Conservation (phyloP, 2,329 filamentous ascomycete species). For the Thielaviopsis populi region DNA sequence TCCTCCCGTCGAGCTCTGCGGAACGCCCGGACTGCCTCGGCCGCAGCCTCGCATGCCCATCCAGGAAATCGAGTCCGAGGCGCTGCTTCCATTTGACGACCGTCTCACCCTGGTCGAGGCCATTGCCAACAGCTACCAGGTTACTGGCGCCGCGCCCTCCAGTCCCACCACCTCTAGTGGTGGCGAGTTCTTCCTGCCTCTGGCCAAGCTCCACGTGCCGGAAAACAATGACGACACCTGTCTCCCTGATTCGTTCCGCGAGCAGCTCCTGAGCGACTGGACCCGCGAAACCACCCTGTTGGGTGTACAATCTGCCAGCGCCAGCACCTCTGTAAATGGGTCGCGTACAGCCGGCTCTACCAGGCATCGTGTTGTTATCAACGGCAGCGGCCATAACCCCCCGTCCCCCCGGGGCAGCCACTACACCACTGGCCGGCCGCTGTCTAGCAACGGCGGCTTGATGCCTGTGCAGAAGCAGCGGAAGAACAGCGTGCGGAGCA, state of each 20-base stretch:
- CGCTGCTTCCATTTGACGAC: constrained; percentile 61
- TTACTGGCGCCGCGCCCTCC: constrained; percentile 47
- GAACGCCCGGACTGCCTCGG: constrained; percentile 33
- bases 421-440: constrained; percentile 33
- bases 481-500: constrained; percentile 40
- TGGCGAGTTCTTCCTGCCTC: constrained; percentile 25
- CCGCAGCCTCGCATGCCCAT: constrained; percentile 33
- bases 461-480: constrained; percentile 31
- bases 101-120: constrained; percentile 55
- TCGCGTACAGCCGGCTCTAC: constrained; percentile 47
- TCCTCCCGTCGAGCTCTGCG: constrained; percentile 45
- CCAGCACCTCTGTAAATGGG: constrained; percentile 59
- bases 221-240: constrained; percentile 29
- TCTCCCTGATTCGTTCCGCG: constrained; percentile 52
- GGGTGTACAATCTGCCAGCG: constrained; percentile 51
- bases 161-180: constrained; percentile 58
- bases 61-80: constrained; percentile 44
- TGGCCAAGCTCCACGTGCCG: constrained; percentile 5
- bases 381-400: constrained; percentile 29
- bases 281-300: constrained; percentile 58
- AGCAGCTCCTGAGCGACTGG: constrained; percentile 70
- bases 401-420: constrained; percentile 28
- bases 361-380: constrained; percentile 45
- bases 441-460: constrained; percentile 28
- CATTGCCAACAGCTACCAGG: constrained; percentile 57